Base-by-base conservation (phyloP, 805 yeast species). In the Candida yuanshanica region DNA sequence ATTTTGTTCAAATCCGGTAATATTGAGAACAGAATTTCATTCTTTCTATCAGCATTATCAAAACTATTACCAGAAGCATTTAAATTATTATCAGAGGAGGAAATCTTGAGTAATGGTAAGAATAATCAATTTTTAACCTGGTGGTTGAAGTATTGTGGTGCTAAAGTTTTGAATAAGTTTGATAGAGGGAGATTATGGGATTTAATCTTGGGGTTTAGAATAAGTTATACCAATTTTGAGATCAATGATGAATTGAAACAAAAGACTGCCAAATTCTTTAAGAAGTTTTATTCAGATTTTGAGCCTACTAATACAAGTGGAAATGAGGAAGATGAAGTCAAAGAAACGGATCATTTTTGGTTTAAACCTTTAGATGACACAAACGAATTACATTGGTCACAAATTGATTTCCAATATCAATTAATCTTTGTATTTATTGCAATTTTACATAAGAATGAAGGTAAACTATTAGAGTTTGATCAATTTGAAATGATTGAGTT, bases 171-270 rank as follows among this genome's bases (percentile, higher is more conserved):
- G 75, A 81, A 89, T 34, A 74, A 83, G 46, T 72, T 70, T 44
- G 96, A 88, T 60, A 65, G 96, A 39, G 96, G 93, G 11, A 70
- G 96, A 46, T 70, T 88, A 7, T 90, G 98, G 98, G 98, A 90
- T 64, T 64, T 79, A 48, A 62, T 89, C 35, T 61, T 90, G 20
- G 95, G 96, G 2, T 87, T 90, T 79, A 71, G 90, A 51, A 68
- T 69, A 10, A 56, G 62, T 37, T 67, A 64, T 23, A 46, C 48
- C 8, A 47, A 21, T 18, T 55, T 48, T 33, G 38, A 8, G 13
- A 32, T 33, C 6, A 33, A 24, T 1, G 39, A 37, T 11, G 26
- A 25, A 7, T 35, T 35, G 7, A 49, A 49, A 23, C 40, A 49
- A 9, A 56, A 52, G 32, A 33, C 45, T 4, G 33, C 46, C 24